Evolutionary conservation across 2,329 filamentous ascomycete species (phyloP), one percentile per base, ranked within the genome.

Genomic region (Penicillium sumatraense): DNA sequence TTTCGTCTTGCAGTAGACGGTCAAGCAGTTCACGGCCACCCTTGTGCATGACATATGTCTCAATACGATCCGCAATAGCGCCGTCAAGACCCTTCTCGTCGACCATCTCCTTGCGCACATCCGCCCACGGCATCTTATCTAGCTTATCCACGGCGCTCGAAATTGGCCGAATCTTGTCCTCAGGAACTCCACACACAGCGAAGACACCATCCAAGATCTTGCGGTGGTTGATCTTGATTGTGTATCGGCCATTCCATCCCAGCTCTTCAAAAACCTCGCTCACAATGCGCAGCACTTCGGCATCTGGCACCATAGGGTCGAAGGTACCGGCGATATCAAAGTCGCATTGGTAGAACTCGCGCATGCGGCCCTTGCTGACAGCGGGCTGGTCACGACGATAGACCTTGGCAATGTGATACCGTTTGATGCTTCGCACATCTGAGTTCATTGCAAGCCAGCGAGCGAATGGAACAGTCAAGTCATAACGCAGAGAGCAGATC

Each of bases 341-440:
- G 77, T 98, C 93, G 79, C 93, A 97, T 76, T 97, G 93, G 79
- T 96, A 96, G 76, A 96, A 96, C 77, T 97, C 93, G 69, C 93
- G 86, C 89, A 96, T 95, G 51, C 93, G 86, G 49, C 93, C 93
- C 73, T 96, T 95, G 59, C 89, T 90, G 78, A 97, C 91, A 58
- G 91, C 89, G 21, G 89, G 89, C 73, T 92, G 89, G 73, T 93
- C 89, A 72, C 89, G 80, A 59, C 89, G 83, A 78, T 92, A 93
- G 49, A 96, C 93, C 79, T 96, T 96, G 65, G 91, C 92, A 65
- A 98, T 93, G 78, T 96, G 92, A 75, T 96, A 97, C 68, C 93
- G 86, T 80, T 96, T 96, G 78, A 96, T 93, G 74, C 83, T 88
- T 73, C 90, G 86, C 53, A 96, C 82, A 61, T 86, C 83, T 61